Evolutionary conservation across 176 grass and related monocot genomes (phyloP), one percentile per base, ranked within the genome.

Genomic region (Bothriochloa decipiens): DNA sequence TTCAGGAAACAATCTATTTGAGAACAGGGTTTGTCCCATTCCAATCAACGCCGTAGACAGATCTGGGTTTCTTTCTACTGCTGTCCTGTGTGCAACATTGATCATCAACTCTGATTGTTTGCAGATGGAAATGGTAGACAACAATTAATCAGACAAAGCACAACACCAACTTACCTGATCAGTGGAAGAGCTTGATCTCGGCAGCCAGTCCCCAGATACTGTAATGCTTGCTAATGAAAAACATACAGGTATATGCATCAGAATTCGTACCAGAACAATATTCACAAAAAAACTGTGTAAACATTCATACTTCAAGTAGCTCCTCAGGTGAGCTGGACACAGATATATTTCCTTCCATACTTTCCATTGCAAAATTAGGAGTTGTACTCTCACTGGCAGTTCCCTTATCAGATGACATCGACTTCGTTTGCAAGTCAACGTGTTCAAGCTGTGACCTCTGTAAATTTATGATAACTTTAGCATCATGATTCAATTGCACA

Each of bases 11-110:
- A 82, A 88, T 8, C 3, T 74, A 27, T 90, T 89, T 4, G 87
- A 86, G 86, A 80, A 91, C 67, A 95, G 50, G 29, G 65, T 88
- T 71, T 98, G 82, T 17, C 89, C 91, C 82, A 91, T 94, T 65
- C 78, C 91, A 88, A 98, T 89, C 87, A 95, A 93, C 32, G 83
- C 85, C 67, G 27, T 40, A 65, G 47, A 79, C 23, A 92, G 53
- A 86, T 95, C 91, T 84, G 95, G 92, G 35, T 98, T 86, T 74
- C 90, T 91, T 69, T 93, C 89, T 74, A 88, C 82, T 83, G 89
- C 85, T 86, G 83, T 82, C 88, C 95, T 98, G 72, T 79, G 74
- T 47, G 80, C 74, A 75, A 74, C 26, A 77, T 49, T 67, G 58
- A 15, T 77, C 68, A 70, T 79, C 45, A 85, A 46, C 61, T 83